Base-by-base conservation (phyloP, 768 basidiomycete genomes). In the Leccinum longicurvipes region DNA sequence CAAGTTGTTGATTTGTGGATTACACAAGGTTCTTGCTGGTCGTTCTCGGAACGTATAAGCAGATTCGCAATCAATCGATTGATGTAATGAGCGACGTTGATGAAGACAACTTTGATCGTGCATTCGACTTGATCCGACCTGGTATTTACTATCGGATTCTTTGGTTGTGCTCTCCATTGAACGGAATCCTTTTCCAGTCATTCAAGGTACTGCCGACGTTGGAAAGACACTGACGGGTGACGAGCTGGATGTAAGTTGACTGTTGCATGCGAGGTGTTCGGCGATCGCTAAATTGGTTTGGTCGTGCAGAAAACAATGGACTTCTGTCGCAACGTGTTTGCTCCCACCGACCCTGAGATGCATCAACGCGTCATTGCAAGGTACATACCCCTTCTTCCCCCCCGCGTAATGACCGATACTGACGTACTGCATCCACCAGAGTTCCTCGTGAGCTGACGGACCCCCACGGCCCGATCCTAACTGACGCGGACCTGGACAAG, bases 41-140 rank as follows among this genome's bases (percentile, higher is more conserved):
- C 8, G 56, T 60, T 4, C 23, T 44, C 42, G 42, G 42, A 14
- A 44, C 42, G 14, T 44, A 44, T 23, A 44, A 44, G 42, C 42
- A 44, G 14, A 44, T 44, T 3, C 42, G 42, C 5, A 44, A 44
- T 17, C 42, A 44, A 44, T 44, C 42, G 11, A 19, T 44, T 14
- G 42, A 44, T 23, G 42, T 44, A 21, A 44, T 44, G 42, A 44
- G 42, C 42, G 42, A 60, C 10, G 52, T 54, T 3, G 45, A 58
- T 14, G 56, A 60, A 23, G 56, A 58, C 36, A 58, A 60, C 25
- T 51, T 60, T 14, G 56, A 60, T 15, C 60, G 53, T 8, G 53
- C 60, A 9, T 60, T 60, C 4, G 47, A 54, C 27, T 21, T 54
- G 28, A 42, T 60, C 25, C 15, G 60, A 44, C 60, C 60, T 6